These are phyloP conservation scores for Stygiomarasmius scandens DNA, from an alignment of 1,284 basidiomycete species.

Conservation along the genomic window DNA sequence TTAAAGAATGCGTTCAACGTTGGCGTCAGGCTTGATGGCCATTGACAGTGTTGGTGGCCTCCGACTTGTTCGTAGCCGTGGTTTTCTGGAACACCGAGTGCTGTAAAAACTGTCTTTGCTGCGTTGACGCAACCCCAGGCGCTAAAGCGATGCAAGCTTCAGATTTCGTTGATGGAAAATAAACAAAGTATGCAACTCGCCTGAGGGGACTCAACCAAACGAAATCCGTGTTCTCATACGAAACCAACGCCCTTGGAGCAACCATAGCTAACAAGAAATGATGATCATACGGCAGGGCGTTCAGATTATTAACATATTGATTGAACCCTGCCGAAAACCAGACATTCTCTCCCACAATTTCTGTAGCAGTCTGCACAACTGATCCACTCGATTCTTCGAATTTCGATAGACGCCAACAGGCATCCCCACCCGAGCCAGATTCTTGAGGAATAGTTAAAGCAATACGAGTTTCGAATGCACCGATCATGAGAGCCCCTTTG, in stretches of 20 bases:
- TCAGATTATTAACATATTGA: constrained; percentile 43
- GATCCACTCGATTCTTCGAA: constrained; percentile 38
- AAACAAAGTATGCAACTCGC: no score
- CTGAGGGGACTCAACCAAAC: constrained; percentile 24
- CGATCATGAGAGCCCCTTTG: constrained; percentile 57
- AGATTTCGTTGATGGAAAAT: no score
- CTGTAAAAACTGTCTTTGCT: constrained; percentile 48
- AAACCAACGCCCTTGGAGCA: constrained; percentile 52
- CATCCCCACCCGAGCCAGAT: constrained; percentile 56
- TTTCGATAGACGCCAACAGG: constrained; percentile 58
- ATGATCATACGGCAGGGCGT: constrained; percentile 53
- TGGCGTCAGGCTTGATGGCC: constrained; percentile 44
- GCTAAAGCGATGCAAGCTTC: no score
- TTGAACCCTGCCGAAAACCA: constrained; percentile 55
- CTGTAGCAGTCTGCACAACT: constrained; percentile 48
- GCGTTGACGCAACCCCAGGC: constrained; percentile 48
- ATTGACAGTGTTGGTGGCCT: constrained; percentile 54
- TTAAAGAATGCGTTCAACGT: constrained; percentile 53
- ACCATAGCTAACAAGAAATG: constrained; percentile 53
- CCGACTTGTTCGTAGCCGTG: constrained; percentile 56
- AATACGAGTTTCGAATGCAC: constrained; percentile 55
- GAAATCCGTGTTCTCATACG: constrained; percentile 47
- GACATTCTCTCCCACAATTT: constrained; percentile 57
- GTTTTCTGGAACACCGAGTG: constrained; percentile 45
- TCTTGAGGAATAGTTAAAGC: constrained; percentile 60